Evolutionary conservation across 257 asterid species (phyloP).

Genomic region (Eustoma russellianum): DNA sequence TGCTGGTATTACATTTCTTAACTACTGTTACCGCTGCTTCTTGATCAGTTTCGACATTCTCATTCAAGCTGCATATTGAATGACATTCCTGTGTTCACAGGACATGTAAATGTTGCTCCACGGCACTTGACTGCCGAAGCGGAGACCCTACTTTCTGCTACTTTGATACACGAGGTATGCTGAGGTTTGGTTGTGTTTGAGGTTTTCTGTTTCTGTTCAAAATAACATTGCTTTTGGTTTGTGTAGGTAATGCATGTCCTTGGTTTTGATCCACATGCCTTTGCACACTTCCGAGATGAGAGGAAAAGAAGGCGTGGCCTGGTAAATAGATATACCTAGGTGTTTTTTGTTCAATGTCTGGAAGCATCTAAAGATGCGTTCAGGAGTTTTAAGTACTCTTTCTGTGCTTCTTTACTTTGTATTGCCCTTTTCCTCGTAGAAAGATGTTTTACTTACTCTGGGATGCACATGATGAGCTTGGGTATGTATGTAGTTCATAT

Average conservation of each 20-base stretch:
- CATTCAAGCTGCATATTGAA: background rate
- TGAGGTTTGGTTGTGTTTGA: conserved; percentile 6
- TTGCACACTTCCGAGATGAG: conserved; percentile 92
- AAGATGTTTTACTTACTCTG: background rate
- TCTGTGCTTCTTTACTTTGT: background rate
- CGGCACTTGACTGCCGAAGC: conserved; percentile 99
- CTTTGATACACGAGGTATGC: conserved; percentile 79
- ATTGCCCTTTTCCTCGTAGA: background rate
- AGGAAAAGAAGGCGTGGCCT: conserved; percentile 73
- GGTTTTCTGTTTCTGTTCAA: conserved; percentile 7
- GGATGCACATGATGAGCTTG: too few species aligned
- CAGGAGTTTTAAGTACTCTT: background rate
- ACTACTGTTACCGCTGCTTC: conserved; percentile 4
- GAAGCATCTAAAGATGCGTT: background rate
- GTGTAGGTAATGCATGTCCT: conserved; percentile 87
- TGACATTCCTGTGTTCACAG: conserved; percentile 26
- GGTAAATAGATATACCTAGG: conserved; percentile 27
- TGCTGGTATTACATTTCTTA: conserved; percentile 52
- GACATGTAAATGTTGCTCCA: conserved; percentile 98
- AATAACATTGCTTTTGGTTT: conserved; percentile 10
- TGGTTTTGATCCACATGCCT: conserved; percentile 97
- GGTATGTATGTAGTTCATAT: too few species aligned
- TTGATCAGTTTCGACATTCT: background rate
- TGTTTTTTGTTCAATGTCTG: conserved; percentile 1
- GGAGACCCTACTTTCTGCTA: conserved; percentile 85